These are phyloP conservation scores for Blastobotrys peoriensis DNA, from an alignment of 805 yeast species.

Conservation along the genomic window DNA sequence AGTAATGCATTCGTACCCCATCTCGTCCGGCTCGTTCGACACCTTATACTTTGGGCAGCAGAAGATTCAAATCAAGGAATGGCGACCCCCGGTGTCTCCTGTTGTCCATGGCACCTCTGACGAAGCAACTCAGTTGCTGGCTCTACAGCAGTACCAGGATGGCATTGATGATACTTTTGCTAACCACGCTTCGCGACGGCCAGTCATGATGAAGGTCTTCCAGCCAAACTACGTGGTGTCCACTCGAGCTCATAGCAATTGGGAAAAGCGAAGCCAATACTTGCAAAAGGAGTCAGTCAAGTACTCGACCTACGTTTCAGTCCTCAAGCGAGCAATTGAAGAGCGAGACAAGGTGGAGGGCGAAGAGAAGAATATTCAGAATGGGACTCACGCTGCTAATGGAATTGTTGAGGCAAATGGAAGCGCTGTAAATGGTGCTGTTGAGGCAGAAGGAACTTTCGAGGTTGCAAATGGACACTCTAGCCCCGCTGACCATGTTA, in stretches of 20 bases:
- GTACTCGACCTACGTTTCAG: slow-evolving; percentile 23
- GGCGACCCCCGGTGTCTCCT: slow-evolving; percentile 29
- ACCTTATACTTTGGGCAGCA: slow-evolving; percentile 17
- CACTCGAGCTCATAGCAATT: slow-evolving; percentile 27
- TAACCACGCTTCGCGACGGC: slow-evolving; percentile 38
- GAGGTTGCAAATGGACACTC: too few relatives aligned
- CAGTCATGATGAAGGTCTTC: slow-evolving; percentile 32
- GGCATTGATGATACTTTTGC: slow-evolving; percentile 35
- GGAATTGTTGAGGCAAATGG: too few relatives aligned
- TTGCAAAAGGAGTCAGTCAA: slow-evolving; percentile 24
- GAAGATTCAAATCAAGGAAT: slow-evolving; percentile 23
- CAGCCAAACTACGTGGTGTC: slow-evolving; percentile 17
- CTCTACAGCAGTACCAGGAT: slow-evolving; percentile 35
- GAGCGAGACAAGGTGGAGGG: slow-evolving; percentile 11
- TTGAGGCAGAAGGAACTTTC: too few relatives aligned
- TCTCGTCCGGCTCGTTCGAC: slow-evolving; percentile 13
- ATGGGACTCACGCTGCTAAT: not conserved
- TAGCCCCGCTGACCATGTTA: too few relatives aligned
- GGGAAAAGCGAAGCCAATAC: slow-evolving; percentile 27
- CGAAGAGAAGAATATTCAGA: not conserved
- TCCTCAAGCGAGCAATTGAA: slow-evolving; percentile 19
- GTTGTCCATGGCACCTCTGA: slow-evolving; percentile 22
- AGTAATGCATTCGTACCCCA: not conserved
- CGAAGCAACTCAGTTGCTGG: slow-evolving; percentile 34
- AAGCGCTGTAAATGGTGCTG: too few relatives aligned